phyloP scores from a whole-genome alignment of 768 basidiomycete species.

The Boletus huronensis region DNA sequence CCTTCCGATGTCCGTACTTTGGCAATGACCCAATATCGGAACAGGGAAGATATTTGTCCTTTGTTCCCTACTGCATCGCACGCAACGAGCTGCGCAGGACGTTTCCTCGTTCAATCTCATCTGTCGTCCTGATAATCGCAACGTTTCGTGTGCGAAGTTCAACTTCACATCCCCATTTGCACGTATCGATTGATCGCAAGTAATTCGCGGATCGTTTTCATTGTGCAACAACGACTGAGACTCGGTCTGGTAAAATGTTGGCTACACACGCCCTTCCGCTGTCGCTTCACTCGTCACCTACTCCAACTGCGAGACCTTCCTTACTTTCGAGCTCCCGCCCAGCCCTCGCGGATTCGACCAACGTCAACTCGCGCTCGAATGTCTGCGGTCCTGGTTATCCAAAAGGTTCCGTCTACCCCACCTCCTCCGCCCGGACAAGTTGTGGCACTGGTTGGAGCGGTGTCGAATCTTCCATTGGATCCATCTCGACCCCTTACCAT shows the following conservation, averaged over 20 bases:
- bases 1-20: background rate
- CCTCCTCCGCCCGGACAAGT: constrained; percentile 16
- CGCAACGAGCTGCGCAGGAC: constrained; percentile 30
- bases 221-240: constrained; percentile 8
- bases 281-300: background rate
- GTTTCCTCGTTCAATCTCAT: constrained; percentile 24
- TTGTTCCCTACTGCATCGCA: constrained; percentile 6
- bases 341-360: constrained; percentile 28
- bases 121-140: constrained; percentile 22
- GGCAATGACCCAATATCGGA: background rate
- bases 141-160: constrained; percentile 11
- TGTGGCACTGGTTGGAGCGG: constrained; percentile 8
- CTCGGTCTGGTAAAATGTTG: constrained; percentile 16
- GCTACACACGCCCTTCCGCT: constrained; percentile 8
- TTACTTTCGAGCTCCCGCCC: constrained; percentile 9
- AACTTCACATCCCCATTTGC: constrained; percentile 6
- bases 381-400: background rate
- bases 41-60: constrained; percentile 3
- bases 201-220: constrained; percentile 3
- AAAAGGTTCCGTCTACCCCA: constrained; percentile 16
- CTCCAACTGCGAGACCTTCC: background rate
- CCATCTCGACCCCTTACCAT: background rate
- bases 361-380: constrained; percentile 10
- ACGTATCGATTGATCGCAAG: constrained; percentile 9
- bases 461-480: background rate